Conservation (phyloP, 2,329 filamentous ascomycete genomes). For the Hirsutella thompsonii region DNA sequence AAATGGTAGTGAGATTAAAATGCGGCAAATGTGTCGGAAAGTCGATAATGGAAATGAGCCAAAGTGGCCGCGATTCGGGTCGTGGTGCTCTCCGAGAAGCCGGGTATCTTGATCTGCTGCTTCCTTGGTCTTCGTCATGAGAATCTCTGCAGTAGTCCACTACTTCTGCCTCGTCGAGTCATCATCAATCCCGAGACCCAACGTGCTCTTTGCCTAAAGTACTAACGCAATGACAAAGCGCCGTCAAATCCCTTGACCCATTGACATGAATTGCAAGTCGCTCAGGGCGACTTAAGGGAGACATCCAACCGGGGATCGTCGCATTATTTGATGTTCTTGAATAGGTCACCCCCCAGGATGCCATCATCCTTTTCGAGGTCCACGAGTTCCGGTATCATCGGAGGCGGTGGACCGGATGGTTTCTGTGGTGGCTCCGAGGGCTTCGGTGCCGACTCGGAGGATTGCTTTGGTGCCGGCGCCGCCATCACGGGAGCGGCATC, state of each 20-base stretch:
- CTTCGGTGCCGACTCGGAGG: conserved; percentile 11
- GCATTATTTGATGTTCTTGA: conserved; percentile 44
- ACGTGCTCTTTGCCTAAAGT: neutral
- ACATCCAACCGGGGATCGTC: neutral
- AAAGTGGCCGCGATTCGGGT: conserved; percentile 18
- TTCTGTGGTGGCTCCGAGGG: neutral
- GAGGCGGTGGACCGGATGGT: conserved; percentile 36
- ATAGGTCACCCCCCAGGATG: conserved; percentile 37
- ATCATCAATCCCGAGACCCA: neutral
- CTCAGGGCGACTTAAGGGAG: too few relatives aligned
- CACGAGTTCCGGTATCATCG: conserved; percentile 46
- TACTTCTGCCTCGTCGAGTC: conserved; percentile 4
- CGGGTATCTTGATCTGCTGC: conserved; percentile 26
- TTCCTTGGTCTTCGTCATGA: conserved; percentile 3
- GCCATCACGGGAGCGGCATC: conserved; percentile 11
- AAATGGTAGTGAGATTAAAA: neutral
- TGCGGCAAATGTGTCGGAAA: conserved; percentile 1
- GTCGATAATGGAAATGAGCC: conserved; percentile 9
- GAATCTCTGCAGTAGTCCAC: neutral
- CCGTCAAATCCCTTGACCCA: too few relatives aligned
- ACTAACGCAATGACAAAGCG: too few relatives aligned
- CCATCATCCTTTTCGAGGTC: conserved; percentile 36
- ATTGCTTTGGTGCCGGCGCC: conserved; percentile 13
- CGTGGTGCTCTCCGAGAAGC: conserved; percentile 23
- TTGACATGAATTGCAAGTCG: too few relatives aligned